Conservation (phyloP, 2,329 filamentous ascomycete genomes). For the Cladosporium austrohemisphaericum region DNA sequence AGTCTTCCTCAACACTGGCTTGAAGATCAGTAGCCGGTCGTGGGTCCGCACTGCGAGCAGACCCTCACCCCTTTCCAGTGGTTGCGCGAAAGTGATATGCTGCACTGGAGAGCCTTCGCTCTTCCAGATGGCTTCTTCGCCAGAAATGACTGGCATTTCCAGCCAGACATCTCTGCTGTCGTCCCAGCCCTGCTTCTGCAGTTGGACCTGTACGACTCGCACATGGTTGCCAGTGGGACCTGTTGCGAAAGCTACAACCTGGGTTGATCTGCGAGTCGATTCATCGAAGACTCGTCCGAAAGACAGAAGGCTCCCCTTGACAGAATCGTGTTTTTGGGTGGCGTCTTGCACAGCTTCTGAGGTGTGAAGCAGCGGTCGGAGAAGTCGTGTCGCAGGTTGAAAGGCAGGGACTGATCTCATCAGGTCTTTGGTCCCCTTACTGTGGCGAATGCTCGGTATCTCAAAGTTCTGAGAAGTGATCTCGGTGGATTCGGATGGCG, state of each 20-base stretch:
- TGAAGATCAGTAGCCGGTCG: constrained; percentile 47
- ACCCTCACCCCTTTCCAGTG: constrained; percentile 37
- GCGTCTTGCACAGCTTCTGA: constrained; percentile 34
- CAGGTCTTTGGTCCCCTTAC: constrained; percentile 19
- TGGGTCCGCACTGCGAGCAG: constrained; percentile 52
- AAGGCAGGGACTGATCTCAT: constrained; percentile 26
- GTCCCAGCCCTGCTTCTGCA: constrained; percentile 55
- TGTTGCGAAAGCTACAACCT: constrained; percentile 34
- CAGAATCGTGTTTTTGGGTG: constrained; percentile 37
- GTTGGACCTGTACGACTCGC: constrained; percentile 50
- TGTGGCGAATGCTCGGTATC: constrained; percentile 12
- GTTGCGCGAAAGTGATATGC: constrained; percentile 51
- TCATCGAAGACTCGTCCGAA: constrained; percentile 53
- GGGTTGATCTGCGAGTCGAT: constrained; percentile 28
- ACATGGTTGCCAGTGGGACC: constrained; percentile 60
- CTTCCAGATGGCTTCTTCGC: constrained; percentile 55
- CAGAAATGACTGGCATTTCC: constrained; percentile 42
- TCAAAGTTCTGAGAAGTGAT: background rate
- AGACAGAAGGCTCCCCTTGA: constrained; percentile 47
- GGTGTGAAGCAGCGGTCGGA: constrained; percentile 22
- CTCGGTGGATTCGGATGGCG: background rate
- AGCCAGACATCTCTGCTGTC: constrained; percentile 46
- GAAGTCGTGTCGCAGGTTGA: constrained; percentile 18
- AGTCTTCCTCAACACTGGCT: constrained; percentile 43
- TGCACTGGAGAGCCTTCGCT: constrained; percentile 52